Evolutionary conservation across 129 eudicot genomes (phyloP), one percentile per base, ranked within the genome.

Genomic region (Chrysanthemum lavandulifolium): DNA sequence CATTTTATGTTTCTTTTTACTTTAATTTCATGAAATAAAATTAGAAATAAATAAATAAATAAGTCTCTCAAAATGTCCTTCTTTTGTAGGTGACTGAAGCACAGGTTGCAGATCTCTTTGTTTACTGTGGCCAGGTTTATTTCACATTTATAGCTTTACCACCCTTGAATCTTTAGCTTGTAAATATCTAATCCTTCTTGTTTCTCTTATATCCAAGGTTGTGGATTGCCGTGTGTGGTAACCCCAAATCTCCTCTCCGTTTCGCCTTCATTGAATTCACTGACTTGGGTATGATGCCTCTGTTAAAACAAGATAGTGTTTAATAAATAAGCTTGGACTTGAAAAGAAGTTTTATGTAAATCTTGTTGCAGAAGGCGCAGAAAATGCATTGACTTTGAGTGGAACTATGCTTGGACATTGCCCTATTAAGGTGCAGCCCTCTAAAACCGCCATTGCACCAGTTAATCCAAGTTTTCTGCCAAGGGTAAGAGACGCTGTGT

Each of bases 361-460:
- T 8, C 47, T 40, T 40, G 47, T 8, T 40, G 47, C 47, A 40
- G 47, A 40, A 40, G 47, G 47, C 0, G 10, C 10, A 40, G 2
- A 40, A 40, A 40, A 40, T 40, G 47, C 98, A 67, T 68, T 86
- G 76, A 85, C 83, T 70, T 78, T 93, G 65, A 81, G 91, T n/a
- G 98, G 97, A 45, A 93, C 96, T 23, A 85, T 93, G 97, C 96
- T 93, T 40, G 88, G 97, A n/a, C 88, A 65, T 65, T 83, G 87
- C 75, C 97, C 97, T 14, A 89, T 90, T 25, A 87, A 81, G 83
- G 97, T 93, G 68, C 84, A 86, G 62, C 98, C 97, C 74, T 93
- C 98, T 1, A 90, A 90, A 82, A 93, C 98, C 68, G 98, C 47
- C 10, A 40, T 40, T 40, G 47, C 47, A 40, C 47, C 47, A 6